Conservation (phyloP, 495 filamentous ascomycete species). For the Immersiella caudata region DNA sequence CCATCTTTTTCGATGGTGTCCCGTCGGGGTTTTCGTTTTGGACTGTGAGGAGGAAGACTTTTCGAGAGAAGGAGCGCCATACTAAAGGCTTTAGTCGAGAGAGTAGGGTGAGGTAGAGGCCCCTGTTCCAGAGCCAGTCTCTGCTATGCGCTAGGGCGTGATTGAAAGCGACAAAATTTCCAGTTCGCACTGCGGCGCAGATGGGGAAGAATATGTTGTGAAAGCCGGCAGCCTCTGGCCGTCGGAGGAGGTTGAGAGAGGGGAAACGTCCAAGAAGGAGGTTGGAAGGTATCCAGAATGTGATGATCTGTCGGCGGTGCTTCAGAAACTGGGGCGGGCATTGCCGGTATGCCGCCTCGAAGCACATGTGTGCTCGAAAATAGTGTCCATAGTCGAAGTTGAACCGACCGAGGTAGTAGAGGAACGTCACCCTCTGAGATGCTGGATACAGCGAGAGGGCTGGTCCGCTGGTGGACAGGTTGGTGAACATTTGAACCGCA, state of each 20-base stretch:
- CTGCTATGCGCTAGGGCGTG: constrained; percentile 57
- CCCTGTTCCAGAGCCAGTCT: constrained; percentile 75
- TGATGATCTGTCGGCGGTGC: constrained; percentile 79
- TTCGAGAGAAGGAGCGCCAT: constrained; percentile 81
- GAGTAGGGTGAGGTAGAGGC: constrained; percentile 70
- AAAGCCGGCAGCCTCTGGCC: constrained; percentile 74
- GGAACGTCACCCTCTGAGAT: constrained; percentile 86
- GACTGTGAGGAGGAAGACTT: constrained; percentile 63
- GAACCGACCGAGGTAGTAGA: constrained; percentile 93
- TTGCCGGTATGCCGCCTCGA: constrained; percentile 80
- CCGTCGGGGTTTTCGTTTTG: constrained; percentile 48
- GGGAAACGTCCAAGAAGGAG: constrained; percentile 87
- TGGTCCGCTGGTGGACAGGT: constrained; percentile 80
- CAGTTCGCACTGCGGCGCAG: constrained; percentile 70
- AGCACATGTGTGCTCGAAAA: constrained; percentile 68
- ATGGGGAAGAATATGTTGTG: constrained; percentile 73
- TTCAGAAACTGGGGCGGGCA: constrained; percentile 66
- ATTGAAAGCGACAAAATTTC: constrained; percentile 78
- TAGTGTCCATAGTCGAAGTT: constrained; percentile 81
- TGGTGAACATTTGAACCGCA: constrained; percentile 85
- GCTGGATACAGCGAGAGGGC: constrained; percentile 78
- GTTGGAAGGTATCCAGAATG: constrained; percentile 81
- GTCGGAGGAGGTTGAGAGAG: constrained; percentile 60
- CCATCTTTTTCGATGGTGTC: constrained; percentile 43
- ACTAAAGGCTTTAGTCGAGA: constrained; percentile 77